Percentiles rank a stretch among this genome's conserved stretches.
Conservation (phyloP, 345 rosid genomes). For the Eucalyptus microcorys region DNA sequence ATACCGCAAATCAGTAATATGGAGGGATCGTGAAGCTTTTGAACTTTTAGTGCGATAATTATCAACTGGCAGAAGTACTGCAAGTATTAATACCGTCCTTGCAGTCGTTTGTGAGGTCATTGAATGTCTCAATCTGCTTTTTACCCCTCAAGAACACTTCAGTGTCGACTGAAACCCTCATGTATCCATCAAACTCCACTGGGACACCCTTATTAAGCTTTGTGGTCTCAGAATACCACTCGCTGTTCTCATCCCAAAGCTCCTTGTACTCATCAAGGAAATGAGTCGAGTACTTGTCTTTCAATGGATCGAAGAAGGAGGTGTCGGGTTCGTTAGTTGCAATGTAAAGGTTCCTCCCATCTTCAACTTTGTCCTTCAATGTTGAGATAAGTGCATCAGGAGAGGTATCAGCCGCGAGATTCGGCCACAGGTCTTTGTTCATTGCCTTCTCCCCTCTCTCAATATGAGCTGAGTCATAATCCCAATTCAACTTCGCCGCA, state of each 20-base stretch:
- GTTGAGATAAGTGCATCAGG: conserved; percentile 54
- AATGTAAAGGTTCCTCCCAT: conserved; percentile 68
- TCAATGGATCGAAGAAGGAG: conserved; percentile 64
- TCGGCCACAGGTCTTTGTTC: conserved; percentile 82
- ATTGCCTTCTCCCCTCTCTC: conserved; percentile 81
- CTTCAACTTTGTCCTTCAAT: conserved; percentile 58
- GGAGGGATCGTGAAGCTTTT: background rate
- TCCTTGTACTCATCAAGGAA: conserved; percentile 77
- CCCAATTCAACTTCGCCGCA: conserved; percentile 77
- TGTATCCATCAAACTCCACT: conserved; percentile 88
- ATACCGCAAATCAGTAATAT: background rate
- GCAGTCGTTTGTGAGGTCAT: conserved; percentile 84
- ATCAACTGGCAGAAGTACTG: conserved; percentile 48
- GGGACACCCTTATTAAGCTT: conserved; percentile 75
- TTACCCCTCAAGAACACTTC: conserved; percentile 94
- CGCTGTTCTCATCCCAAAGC: conserved; percentile 78
- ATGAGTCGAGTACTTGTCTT: conserved; percentile 76
- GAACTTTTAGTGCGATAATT: background rate
- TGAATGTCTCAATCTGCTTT: conserved; percentile 90
- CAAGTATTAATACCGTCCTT: conserved; percentile 84
- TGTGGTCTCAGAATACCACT: conserved; percentile 82
- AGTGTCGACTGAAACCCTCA: conserved; percentile 80
- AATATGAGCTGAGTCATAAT: conserved; percentile 75
- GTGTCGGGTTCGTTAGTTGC: conserved; percentile 72
- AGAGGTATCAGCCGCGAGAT: conserved; percentile 68